Base-by-base conservation (phyloP, 148 eudicot species). In the Simmondsia chinensis region DNA sequence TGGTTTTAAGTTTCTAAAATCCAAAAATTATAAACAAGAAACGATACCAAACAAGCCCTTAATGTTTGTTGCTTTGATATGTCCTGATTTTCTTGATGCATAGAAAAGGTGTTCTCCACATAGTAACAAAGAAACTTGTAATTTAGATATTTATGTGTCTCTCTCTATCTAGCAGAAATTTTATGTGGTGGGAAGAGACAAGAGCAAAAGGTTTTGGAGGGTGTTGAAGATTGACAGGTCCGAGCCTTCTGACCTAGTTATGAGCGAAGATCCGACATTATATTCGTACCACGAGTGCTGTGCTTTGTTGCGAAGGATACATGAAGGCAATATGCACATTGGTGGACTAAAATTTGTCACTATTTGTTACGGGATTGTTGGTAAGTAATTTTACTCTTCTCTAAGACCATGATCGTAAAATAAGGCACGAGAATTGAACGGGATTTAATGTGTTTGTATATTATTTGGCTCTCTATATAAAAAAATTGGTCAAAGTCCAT, bases 291-390 rank as follows among this genome's bases (percentile, higher is more conserved):
- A 32, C 14, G 89, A 93, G 63, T 79, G 89, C 54, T 54, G 51
- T 45, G 79, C 77, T 38, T 59, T 93, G 22, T 74, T 93, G 17
- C 66, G 64, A 48, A 74, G 96, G 14, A 73, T 93, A 50, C 61
- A 77, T 54, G 96, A 82, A 41, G 99, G 96, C 60, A 93, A 93
- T 72, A 76, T 58, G 87, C 57, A 68, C 23, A 79, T 80, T 2
- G 99, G 96, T 35, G 99, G 99, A 29, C 77, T 93, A 19, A 86
- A 80, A 65, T 54, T 86, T 48, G 94, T 93, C 46, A 65, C 80
- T 6, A 44, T 64, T 24, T 93, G 96, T 60, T 93, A 93, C 56
- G 99, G 99, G 43, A 79, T 93, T 49, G 83, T 82, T 41, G 99
- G 99, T 93, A 63, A 65, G 94, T 63, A 36, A 24, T 34, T 9